Evolutionary conservation across 2,329 filamentous ascomycete genomes (phyloP).

Genomic region (Bipolaris gigantea): DNA sequence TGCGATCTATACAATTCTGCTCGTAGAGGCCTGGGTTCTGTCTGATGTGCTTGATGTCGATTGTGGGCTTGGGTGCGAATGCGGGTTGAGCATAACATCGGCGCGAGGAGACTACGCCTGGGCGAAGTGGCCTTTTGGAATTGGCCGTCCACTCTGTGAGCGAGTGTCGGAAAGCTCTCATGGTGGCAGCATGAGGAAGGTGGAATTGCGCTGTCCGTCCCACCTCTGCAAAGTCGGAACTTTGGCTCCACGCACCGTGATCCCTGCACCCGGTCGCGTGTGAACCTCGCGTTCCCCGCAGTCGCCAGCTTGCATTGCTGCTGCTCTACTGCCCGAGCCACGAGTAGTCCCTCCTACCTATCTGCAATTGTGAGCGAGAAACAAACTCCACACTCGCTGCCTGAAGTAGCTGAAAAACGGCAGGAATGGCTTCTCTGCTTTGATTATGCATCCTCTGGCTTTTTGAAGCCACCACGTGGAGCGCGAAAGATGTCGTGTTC

Average conservation of each 20-base stretch:
- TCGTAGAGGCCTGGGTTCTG: conserved; percentile 79
- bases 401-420: too few species aligned
- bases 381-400: too few species aligned
- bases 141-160: conserved; percentile 20
- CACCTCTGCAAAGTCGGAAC: conserved; percentile 9
- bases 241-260: conserved; percentile 10
- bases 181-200: background rate
- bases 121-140: conserved; percentile 10
- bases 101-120: conserved; percentile 25
- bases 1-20: conserved; percentile 80
- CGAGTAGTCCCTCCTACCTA: too few species aligned
- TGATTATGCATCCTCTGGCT: too few species aligned
- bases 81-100: conserved; percentile 60
- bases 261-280: conserved; percentile 14
- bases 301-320: too few species aligned
- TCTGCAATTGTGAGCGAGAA: too few species aligned
- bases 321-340: too few species aligned
- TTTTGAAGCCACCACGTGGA: too few species aligned
- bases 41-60: conserved; percentile 89
- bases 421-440: too few species aligned
- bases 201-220: conserved; percentile 1
- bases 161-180: conserved; percentile 19
- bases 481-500: too few species aligned
- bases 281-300: conserved; percentile 1
- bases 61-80: conserved; percentile 74